Evolutionary conservation across 1,139 yeast genomes (phyloP).

Genomic region (Diutina sp.): DNA sequence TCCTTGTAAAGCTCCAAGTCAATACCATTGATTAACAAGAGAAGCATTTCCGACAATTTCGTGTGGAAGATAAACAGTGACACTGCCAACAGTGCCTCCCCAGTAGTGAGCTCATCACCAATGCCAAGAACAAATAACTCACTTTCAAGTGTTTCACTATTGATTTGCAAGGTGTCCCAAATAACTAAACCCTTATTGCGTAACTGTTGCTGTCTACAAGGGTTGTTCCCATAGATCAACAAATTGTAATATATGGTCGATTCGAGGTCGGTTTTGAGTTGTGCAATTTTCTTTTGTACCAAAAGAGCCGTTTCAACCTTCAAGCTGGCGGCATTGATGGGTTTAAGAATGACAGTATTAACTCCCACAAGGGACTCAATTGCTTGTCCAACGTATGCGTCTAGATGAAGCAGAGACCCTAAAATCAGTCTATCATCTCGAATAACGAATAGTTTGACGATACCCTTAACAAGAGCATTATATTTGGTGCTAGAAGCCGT

Average conservation of each 20-base stretch:
- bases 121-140: conserved; percentile 20
- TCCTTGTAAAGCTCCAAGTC: conserved; percentile 63
- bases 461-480: conserved; percentile 45
- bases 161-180: conserved; percentile 78
- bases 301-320: conserved; percentile 5
- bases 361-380: neutral
- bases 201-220: conserved; percentile 72
- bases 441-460: conserved; percentile 46
- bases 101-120: conserved; percentile 18
- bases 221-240: conserved; percentile 53
- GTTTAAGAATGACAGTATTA: neutral
- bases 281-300: conserved; percentile 6
- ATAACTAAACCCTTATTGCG: conserved; percentile 40
- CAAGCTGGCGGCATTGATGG: neutral
- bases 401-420: neutral
- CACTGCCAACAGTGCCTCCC: conserved; percentile 34
- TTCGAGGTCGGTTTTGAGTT: conserved; percentile 23
- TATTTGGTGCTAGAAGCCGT: conserved; percentile 16
- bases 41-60: conserved; percentile 60
- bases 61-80: conserved; percentile 56
- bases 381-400: neutral
- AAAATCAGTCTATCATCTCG: conserved; percentile 47
- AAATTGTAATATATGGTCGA: conserved; percentile 42
- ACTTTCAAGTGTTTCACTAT: conserved; percentile 40
- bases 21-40: conserved; percentile 62